Evolutionary conservation across 164 flowering plant species (phyloP).

Genomic region (Aristolochia contorta): DNA sequence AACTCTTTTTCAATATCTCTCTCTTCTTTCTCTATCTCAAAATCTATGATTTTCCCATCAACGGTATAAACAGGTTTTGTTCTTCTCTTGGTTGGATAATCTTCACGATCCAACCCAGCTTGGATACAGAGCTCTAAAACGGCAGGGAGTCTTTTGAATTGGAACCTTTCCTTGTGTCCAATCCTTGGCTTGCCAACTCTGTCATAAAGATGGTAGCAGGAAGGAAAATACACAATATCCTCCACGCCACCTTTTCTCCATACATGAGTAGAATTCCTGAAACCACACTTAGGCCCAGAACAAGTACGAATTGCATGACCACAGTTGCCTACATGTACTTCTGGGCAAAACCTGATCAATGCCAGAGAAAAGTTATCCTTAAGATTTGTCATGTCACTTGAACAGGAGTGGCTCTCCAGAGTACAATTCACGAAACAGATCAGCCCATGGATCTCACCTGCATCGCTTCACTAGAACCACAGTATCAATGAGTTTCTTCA

Average conservation of each 20-base stretch:
- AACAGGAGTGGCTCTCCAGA: neutral
- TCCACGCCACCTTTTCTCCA: slow-evolving; percentile 64
- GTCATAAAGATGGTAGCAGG: slow-evolving; percentile 70
- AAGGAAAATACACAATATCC: slow-evolving; percentile 56
- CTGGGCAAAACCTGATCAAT: slow-evolving; percentile 50
- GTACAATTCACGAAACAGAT: neutral
- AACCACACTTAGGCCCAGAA: slow-evolving; percentile 50
- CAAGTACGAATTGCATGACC: slow-evolving; percentile 85
- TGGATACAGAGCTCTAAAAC: slow-evolving; percentile 86
- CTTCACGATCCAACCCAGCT: slow-evolving; percentile 64
- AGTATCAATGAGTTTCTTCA: slow-evolving; percentile 26
- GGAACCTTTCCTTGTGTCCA: slow-evolving; percentile 50
- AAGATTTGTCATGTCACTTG: neutral
- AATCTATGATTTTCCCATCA: slow-evolving; percentile 80
- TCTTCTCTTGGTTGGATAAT: slow-evolving; percentile 67
- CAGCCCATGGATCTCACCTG: slow-evolving; percentile 30
- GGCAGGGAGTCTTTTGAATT: slow-evolving; percentile 49
- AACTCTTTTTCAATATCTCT: slow-evolving; percentile 6
- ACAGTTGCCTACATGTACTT: slow-evolving; percentile 65
- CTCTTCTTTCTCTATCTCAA: slow-evolving; percentile 32
- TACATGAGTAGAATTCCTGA: slow-evolving; percentile 51
- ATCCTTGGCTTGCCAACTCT: slow-evolving; percentile 74
- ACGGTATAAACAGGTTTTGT: slow-evolving; percentile 64
- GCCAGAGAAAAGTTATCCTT: neutral
- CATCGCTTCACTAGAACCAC: slow-evolving; percentile 49